Evolutionary conservation across 1,284 basidiomycete species (phyloP).

Genomic region (Leccinum solheimii): DNA sequence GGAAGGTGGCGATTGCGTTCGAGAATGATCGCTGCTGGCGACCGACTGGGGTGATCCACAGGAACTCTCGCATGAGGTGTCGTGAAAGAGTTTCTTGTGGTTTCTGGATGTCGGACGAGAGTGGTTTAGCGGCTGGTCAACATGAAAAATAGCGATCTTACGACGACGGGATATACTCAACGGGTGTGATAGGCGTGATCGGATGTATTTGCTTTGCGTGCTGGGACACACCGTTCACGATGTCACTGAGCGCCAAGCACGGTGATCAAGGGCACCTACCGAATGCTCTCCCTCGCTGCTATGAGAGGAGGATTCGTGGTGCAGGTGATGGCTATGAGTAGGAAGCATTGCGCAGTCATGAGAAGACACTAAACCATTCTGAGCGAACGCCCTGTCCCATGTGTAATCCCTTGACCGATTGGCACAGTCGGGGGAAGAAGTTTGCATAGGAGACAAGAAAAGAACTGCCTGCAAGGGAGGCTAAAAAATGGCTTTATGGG

Average conservation of each 20-base stretch:
- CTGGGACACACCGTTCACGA: slow-evolving; percentile 17
- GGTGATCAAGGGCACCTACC: slow-evolving; percentile 18
- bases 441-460: slow-evolving; percentile 33
- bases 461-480: slow-evolving; percentile 24
- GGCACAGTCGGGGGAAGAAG: slow-evolving; percentile 28
- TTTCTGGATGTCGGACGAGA: slow-evolving; percentile 24
- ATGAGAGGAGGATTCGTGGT: slow-evolving; percentile 21
- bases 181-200: slow-evolving; percentile 39
- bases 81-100: slow-evolving; percentile 35
- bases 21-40: slow-evolving; percentile 36
- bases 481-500: slow-evolving; percentile 22
- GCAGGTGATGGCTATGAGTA: slow-evolving; percentile 34
- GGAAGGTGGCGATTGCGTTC: slow-evolving; percentile 36
- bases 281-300: slow-evolving; percentile 31
- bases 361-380: slow-evolving; percentile 42
- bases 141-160: slow-evolving; percentile 19
- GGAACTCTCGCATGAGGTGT: slow-evolving; percentile 32
- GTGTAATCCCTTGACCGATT: slow-evolving; percentile 36
- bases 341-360: slow-evolving; percentile 36
- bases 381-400: slow-evolving; percentile 39
- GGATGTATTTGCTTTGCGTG: slow-evolving; percentile 33
- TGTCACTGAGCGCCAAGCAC: slow-evolving; percentile 14
- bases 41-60: slow-evolving; percentile 34
- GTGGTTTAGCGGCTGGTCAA: slow-evolving; percentile 17
- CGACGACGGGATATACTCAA: slow-evolving; percentile 34